Evolutionary conservation across 805 yeast genomes (phyloP).

Genomic region (Candida khao-thaluensis): DNA sequence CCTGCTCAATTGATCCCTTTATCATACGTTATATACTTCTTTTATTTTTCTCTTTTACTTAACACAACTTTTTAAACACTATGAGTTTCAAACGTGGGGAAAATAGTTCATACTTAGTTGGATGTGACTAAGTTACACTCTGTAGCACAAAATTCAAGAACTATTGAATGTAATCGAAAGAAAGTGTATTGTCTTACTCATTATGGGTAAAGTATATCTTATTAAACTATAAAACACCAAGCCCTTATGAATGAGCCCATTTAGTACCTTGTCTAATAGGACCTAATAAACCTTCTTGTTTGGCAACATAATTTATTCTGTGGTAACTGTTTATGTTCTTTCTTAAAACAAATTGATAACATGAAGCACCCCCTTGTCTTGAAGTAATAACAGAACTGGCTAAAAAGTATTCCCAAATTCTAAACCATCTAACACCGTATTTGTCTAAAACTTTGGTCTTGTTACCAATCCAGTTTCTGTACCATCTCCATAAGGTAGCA

Average conservation of each 20-base stretch:
- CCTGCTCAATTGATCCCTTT: too few relatives aligned
- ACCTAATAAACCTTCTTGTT: conserved; percentile 68
- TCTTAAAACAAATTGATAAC: conserved; percentile 87
- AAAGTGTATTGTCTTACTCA: too few relatives aligned
- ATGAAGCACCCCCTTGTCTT: conserved; percentile 91
- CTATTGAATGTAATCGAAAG: too few relatives aligned
- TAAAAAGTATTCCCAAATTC: conserved; percentile 91
- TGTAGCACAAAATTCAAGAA: too few relatives aligned
- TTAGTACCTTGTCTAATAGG: conserved; percentile 54
- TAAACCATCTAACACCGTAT: conserved; percentile 87
- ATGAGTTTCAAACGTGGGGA: too few relatives aligned
- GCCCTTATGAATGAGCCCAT: conserved; percentile 50
- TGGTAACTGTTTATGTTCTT: conserved; percentile 84
- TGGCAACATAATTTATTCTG: conserved; percentile 76
- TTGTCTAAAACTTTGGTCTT: conserved; percentile 70
- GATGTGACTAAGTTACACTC: too few relatives aligned
- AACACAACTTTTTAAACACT: too few relatives aligned
- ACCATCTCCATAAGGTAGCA: conserved; percentile 91
- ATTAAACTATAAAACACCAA: too few relatives aligned
- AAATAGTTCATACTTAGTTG: too few relatives aligned
- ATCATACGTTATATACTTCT: too few relatives aligned
- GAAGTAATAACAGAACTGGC: conserved; percentile 80
- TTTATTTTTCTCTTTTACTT: too few relatives aligned
- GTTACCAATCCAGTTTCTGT: conserved; percentile 89
- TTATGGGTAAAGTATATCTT: neutral